phyloP scores from a whole-genome alignment of 1,139 yeast genomes.

The Suhomyces guaymorum region DNA sequence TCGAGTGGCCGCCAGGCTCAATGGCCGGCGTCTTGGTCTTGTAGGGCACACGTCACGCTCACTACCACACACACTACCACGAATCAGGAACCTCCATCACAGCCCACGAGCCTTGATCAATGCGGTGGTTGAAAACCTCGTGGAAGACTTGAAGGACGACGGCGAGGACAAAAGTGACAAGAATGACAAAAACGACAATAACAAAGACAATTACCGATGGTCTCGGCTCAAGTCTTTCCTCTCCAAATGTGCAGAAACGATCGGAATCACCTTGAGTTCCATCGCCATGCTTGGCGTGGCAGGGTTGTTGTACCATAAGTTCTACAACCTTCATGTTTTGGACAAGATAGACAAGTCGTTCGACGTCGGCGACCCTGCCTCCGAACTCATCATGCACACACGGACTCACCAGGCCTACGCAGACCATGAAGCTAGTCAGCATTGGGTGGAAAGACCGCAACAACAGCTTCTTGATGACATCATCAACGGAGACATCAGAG shows the following conservation, averaged over 20 bases:
- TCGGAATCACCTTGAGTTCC: constrained; percentile 75
- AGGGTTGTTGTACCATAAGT: constrained; percentile 66
- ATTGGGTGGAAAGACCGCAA: constrained; percentile 72
- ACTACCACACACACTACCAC: background rate
- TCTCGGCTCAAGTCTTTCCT: constrained; percentile 31
- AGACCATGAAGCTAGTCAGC: constrained; percentile 30
- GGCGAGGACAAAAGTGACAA: constrained; percentile 10
- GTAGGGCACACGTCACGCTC: background rate
- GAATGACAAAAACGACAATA: constrained; percentile 12
- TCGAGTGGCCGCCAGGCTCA: background rate
- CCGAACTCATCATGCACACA: constrained; percentile 55
- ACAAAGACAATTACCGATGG: constrained; percentile 13
- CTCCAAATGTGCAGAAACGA: constrained; percentile 66
- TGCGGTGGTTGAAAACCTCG: constrained; percentile 23
- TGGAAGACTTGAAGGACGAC: constrained; percentile 17
- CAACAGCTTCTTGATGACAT: constrained; percentile 67
- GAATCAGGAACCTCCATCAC: background rate
- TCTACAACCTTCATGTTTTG: constrained; percentile 61
- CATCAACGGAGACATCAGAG: constrained; percentile 59
- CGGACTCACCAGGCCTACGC: constrained; percentile 35
- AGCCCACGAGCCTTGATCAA: constrained; percentile 7
- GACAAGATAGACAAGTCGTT: constrained; percentile 69
- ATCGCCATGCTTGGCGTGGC: constrained; percentile 69
- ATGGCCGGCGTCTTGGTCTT: no score
- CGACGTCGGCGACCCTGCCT: constrained; percentile 66